Evolutionary conservation across 2,329 filamentous ascomycete genomes (phyloP).

Genomic region (Exutisphaerella laricina): DNA sequence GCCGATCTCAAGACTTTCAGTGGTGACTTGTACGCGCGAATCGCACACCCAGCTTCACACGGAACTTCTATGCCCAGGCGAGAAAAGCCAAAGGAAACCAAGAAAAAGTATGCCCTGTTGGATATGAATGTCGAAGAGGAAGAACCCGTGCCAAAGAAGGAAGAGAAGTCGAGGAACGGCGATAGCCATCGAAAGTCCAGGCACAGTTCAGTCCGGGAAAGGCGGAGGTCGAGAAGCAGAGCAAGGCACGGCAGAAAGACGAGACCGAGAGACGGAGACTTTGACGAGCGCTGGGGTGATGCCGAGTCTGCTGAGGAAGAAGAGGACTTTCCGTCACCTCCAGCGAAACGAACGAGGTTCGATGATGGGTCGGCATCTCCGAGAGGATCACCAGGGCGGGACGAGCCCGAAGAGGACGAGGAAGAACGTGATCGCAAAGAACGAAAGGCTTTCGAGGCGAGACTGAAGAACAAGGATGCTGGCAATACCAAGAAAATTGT

Average conservation of each 20-base stretch:
- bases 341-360: conserved; percentile 64
- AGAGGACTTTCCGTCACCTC: conserved; percentile 62
- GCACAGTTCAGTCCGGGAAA: conserved; percentile 36
- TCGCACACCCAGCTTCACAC: conserved; percentile 26
- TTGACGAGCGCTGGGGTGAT: conserved; percentile 77
- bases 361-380: conserved; percentile 48
- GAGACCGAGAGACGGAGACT: conserved; percentile 51
- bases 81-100: conserved; percentile 31
- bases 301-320: conserved; percentile 55
- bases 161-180: conserved; percentile 20
- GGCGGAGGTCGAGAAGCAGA: conserved; percentile 29
- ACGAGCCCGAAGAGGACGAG: conserved; percentile 30
- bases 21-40: conserved; percentile 40
- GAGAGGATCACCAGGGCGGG: conserved; percentile 15
- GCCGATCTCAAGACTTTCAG: conserved; percentile 45
- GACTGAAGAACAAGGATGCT: conserved; percentile 66
- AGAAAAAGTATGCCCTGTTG: conserved; percentile 50
- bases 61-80: conserved; percentile 13
- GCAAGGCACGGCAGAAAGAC: conserved; percentile 47
- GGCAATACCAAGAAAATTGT: conserved; percentile 64
- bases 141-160: conserved; percentile 17
- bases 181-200: conserved; percentile 34
- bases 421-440: conserved; percentile 63
- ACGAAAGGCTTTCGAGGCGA: conserved; percentile 71
- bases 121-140: conserved; percentile 49